Evolutionary conservation across 179 eudicot genomes (phyloP).

Genomic region (Vitellaria paradoxa): DNA sequence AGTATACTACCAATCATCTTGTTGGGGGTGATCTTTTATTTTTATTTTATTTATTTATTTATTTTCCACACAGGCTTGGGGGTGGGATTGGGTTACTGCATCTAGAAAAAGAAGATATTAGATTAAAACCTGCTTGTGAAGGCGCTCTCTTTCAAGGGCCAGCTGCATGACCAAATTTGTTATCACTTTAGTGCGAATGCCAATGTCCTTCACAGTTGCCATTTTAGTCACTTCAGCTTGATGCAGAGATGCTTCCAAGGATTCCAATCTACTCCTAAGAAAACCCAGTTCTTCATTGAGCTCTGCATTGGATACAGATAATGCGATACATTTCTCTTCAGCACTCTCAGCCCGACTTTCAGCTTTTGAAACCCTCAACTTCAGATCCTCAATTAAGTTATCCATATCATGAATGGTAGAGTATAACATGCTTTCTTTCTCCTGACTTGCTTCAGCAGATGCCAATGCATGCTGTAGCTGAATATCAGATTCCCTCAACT

Average conservation of each 20-base stretch:
- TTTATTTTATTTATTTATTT: background rate
- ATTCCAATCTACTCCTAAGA: constrained; percentile 47
- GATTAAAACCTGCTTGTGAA: constrained; percentile 73
- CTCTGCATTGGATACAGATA: constrained; percentile 63
- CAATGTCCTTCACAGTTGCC: constrained; percentile 70
- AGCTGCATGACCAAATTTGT: constrained; percentile 74
- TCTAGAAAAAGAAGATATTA: background rate
- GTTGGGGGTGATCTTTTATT: background rate
- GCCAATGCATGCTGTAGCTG: constrained; percentile 68
- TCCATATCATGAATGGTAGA: constrained; percentile 76
- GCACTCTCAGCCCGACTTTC: constrained; percentile 62
- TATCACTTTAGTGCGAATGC: constrained; percentile 54
- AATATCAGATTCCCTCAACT: constrained; percentile 51
- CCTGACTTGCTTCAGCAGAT: constrained; percentile 75
- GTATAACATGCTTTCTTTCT: constrained; percentile 62
- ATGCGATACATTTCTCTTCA: constrained; percentile 63
- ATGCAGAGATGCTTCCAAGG: constrained; percentile 67
- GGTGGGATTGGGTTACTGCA: background rate
- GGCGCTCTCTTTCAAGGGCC: constrained; percentile 84
- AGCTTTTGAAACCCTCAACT: constrained; percentile 56
- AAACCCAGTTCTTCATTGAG: constrained; percentile 59
- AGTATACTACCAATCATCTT: constrained; percentile 4
- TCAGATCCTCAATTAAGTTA: constrained; percentile 59
- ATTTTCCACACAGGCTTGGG: no score
- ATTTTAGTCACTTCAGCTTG: constrained; percentile 64